These are phyloP conservation scores for Harringtonia aguacate DNA, from an alignment of 2,329 filamentous ascomycete genomes.

Conservation along the genomic window DNA sequence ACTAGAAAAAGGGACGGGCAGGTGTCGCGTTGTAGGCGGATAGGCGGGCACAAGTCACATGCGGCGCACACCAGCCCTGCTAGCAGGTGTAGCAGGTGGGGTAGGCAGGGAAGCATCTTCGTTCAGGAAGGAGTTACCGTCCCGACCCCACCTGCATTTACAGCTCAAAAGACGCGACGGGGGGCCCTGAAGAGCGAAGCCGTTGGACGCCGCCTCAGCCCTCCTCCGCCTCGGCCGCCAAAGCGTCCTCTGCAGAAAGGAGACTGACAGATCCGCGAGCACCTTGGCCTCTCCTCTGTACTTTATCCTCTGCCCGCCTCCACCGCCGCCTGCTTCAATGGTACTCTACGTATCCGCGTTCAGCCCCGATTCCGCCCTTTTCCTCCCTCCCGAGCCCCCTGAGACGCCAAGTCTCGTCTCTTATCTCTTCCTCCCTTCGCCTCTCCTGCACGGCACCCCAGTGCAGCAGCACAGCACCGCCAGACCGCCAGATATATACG, in stretches of 20 bases:
- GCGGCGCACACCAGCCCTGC: not conserved
- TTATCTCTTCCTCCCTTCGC: slow-evolving; percentile 5
- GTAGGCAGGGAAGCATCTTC: too few relatives aligned
- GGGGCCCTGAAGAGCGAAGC: not conserved
- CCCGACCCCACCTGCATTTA: not conserved
- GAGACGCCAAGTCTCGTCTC: not conserved
- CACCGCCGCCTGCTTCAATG: slow-evolving; percentile 4
- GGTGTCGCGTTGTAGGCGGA: too few relatives aligned
- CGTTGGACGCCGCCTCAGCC: too few relatives aligned
- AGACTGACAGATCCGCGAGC: not conserved
- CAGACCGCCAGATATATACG: too few relatives aligned
- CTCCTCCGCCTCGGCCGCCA: too few relatives aligned
- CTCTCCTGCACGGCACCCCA: not conserved
- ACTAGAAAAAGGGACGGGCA: too few relatives aligned
- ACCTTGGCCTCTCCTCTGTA: not conserved
- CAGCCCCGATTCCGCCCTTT: not conserved
- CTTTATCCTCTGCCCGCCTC: not conserved
- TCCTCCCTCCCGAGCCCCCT: not conserved
- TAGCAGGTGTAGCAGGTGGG: too few relatives aligned
- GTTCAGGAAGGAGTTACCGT: not conserved
- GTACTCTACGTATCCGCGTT: not conserved
- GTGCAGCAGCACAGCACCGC: too few relatives aligned
- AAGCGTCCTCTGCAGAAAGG: too few relatives aligned
- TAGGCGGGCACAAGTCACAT: too few relatives aligned
- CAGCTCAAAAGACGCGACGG: not conserved